A percentile compares a stretch with the other conserved stretches of the same genome.
Conservation (phyloP, 495 filamentous ascomycete species). For the Neurospora pannonica region DNA sequence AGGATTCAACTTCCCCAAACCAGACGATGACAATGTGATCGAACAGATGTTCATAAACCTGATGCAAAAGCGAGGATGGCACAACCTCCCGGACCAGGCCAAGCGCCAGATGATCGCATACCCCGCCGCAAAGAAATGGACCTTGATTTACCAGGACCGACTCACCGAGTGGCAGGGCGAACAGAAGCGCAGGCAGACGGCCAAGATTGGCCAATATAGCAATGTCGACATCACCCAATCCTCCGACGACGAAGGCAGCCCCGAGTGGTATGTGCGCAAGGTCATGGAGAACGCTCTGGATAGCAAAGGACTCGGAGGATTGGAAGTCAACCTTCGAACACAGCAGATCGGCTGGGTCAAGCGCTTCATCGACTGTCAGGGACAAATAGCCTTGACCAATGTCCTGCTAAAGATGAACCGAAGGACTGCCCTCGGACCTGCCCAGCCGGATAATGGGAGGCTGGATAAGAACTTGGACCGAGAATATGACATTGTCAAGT, state of each 20-base stretch:
- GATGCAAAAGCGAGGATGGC: slow-evolving; percentile 97
- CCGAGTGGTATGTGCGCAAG: slow-evolving; percentile 96
- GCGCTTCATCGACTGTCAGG: slow-evolving; percentile 93
- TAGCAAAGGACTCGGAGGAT: slow-evolving; percentile 77
- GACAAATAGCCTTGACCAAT: slow-evolving; percentile 92
- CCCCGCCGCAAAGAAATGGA: slow-evolving; percentile 92
- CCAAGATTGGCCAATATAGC: slow-evolving; percentile 53
- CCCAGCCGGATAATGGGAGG: slow-evolving; percentile 49
- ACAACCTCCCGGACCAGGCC: slow-evolving; percentile 92
- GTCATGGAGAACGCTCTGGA: slow-evolving; percentile 94
- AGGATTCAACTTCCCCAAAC: slow-evolving; percentile 54
- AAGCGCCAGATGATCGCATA: slow-evolving; percentile 92
- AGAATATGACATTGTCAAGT: slow-evolving; percentile 97
- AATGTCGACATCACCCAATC: slow-evolving; percentile 51
- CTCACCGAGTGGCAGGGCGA: slow-evolving; percentile 89
- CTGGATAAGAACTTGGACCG: slow-evolving; percentile 82
- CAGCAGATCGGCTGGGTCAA: slow-evolving; percentile 98
- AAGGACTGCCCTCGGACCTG: slow-evolving; percentile 65
- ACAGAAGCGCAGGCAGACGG: slow-evolving; percentile 71
- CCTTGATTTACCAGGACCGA: slow-evolving; percentile 88
- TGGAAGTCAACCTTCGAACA: slow-evolving; percentile 88
- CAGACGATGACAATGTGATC: slow-evolving; percentile 76
- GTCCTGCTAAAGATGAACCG: slow-evolving; percentile 88
- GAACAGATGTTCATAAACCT: slow-evolving; percentile 85
- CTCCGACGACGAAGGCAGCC: slow-evolving; percentile 88